Conservation (phyloP, 2,329 filamentous ascomycete species). For the Sordariomycetes sp. region DNA sequence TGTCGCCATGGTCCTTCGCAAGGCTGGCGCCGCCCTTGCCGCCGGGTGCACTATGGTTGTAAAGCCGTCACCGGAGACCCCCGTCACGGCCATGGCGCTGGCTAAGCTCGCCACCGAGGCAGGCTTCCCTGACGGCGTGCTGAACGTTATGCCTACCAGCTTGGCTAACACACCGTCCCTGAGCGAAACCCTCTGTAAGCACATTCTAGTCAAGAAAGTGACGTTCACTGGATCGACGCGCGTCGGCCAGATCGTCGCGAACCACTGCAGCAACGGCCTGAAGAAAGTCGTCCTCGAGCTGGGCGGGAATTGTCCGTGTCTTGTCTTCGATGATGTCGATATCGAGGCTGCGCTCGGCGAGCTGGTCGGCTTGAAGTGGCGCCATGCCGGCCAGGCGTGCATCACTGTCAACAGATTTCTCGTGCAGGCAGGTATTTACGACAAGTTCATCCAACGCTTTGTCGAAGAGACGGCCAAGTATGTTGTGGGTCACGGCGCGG, state of each 20-base stretch:
- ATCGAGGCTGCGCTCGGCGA: constrained; percentile 75
- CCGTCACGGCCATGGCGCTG: constrained; percentile 78
- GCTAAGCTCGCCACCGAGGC: constrained; percentile 79
- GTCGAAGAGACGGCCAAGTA: constrained; percentile 63
- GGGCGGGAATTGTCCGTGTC: constrained; percentile 90
- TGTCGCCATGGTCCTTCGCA: constrained; percentile 63
- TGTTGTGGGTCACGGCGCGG: constrained; percentile 67
- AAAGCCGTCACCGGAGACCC: constrained; percentile 87
- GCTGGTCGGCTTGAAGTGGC: constrained; percentile 82
- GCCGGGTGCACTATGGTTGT: constrained; percentile 92
- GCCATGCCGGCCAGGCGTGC: constrained; percentile 90
- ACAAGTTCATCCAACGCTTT: constrained; percentile 59
- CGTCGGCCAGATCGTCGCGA: constrained; percentile 71
- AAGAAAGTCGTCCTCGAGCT: constrained; percentile 83
- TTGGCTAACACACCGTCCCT: constrained; percentile 56
- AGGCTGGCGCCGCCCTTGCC: constrained; percentile 66
- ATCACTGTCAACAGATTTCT: constrained; percentile 82
- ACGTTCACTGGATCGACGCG: constrained; percentile 80
- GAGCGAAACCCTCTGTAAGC: constrained; percentile 65
- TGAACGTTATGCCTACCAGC: constrained; percentile 63
- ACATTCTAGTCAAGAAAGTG: constrained; percentile 72
- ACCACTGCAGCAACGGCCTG: constrained; percentile 72
- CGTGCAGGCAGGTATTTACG: constrained; percentile 69
- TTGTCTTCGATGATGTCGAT: constrained; percentile 93
- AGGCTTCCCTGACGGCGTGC: constrained; percentile 82